Base-by-base conservation (phyloP, 805 yeast genomes). In the Tetrapisispora iriomotensis region DNA sequence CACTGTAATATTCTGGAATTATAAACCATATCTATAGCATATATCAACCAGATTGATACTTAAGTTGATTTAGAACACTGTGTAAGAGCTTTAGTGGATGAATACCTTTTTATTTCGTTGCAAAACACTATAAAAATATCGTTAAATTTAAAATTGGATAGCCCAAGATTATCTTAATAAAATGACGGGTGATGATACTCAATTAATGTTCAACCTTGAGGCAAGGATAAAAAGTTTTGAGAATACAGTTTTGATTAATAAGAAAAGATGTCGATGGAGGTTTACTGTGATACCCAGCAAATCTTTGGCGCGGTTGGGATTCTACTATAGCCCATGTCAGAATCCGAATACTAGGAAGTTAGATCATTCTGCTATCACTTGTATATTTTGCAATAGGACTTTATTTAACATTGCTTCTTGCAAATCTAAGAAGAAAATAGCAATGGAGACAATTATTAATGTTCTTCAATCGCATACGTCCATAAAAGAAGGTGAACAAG, bases 261-360 rank as follows among this genome's bases (percentile, higher is more conserved):
- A 48, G 8, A 54, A 50, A 37, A 45, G 46, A 33, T 48, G 42
- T 19, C 46, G 51, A 41, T 58, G 63, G 63, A 49, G 60, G 29
- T 54, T 50, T 24, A 51, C 47, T 15, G 55, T 54, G 9, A 55
- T 58, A n/a, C 59, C 62, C 3, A 41, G 45, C 8, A 43, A 50
- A 28, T 43, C 48, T 8, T 38, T 58, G 42, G 56, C 62, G 6
- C 41, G 41, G 21, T 29, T 53, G 15, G 63, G 63, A 4, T 58
- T 53, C 39, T 51, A 48, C 34, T 53, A 45, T 38, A 40, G 44
- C 32, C 63, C 63, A 8, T 33, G 34, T 5, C 36, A 38, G 6
- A 47, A 47, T 21, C 26, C 38, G 4, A 23, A 32, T 9, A 34
- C 37, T 13, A 40, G 33, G 8, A 39, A 34, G 15, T 17, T 51